Base-by-base conservation (phyloP, 345 rosid species). In the Barbarea vulgaris region DNA sequence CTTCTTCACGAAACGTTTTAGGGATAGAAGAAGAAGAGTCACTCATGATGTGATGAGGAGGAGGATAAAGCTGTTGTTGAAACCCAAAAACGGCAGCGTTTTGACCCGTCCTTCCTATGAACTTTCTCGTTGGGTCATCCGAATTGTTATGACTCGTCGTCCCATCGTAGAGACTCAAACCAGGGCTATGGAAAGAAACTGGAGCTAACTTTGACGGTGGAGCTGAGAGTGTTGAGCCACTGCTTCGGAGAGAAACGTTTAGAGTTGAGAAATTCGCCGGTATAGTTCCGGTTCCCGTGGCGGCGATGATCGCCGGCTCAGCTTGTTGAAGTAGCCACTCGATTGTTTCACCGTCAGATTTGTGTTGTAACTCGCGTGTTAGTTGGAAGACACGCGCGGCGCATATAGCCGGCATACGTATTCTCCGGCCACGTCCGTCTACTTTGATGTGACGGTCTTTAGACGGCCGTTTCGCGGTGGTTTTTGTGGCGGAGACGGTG, bases 391-490 rank as follows among this genome's bases (percentile, higher is more conserved):
- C 78, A 39, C 78, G 69, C 7, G 78, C 78, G 9, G 78, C 78
- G 37, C 78, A 74, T 10, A 74, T n/a, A 1, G 78, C 78, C 11
- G 72, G 78, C 78, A 74, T 74, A 3, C 78, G 78, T 56, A 74
- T 74, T 36, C 78, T 66, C 37, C 78, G 57, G 4, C 78, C 78
- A 13, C 78, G 70, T 12, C 78, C 78, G 17, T 74, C 78, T 19
- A 74, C 78, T 53, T 74, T 74, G 27, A 67, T 74, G 50, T 74
- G 78, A 5, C 78, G 78, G 41, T 74, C 78, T 10, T 74, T 74
- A 0, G 78, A 46, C 7, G 72, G 65, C 3, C 72, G 62, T 7
- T 65, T 74, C 2, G 57, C 17, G 21, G 64, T 37, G 21, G 78
- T 15, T 74, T 55, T 64, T 1, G 19, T 2, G 9, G 47, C 39